Percentiles rank a stretch among this genome's conserved stretches.
phyloP scores from a whole-genome alignment of 305 asterid genomes.

The Plantago lanceolata region DNA sequence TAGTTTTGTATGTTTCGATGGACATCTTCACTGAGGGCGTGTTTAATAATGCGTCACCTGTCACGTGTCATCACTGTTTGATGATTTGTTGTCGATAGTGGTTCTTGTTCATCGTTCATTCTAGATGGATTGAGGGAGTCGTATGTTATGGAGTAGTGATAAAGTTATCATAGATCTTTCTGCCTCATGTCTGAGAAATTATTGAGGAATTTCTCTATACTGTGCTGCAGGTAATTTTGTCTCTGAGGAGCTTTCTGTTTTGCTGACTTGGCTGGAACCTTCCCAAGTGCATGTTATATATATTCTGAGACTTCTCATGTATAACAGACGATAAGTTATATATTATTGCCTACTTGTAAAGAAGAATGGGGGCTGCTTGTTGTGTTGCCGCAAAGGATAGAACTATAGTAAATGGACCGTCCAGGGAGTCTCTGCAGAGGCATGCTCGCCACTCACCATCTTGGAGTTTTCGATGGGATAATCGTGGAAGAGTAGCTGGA shows the following conservation, averaged over 20 bases:
- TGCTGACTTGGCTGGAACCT: no score
- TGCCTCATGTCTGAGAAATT: not conserved
- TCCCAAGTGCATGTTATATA: not conserved
- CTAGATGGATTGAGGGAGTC: conserved; percentile 10
- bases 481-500: conserved; percentile 82
- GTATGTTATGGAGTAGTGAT: conserved; percentile 4
- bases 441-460: conserved; percentile 76
- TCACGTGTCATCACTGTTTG: not conserved
- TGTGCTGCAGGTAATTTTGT: conserved; percentile 31
- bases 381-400: conserved; percentile 79
- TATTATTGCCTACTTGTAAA: conserved; percentile 30
- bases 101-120: conserved; percentile 13
- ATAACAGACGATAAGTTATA: conserved; percentile 23
- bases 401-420: conserved; percentile 46
- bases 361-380: conserved; percentile 93
- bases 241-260: conserved; percentile 4
- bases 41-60: no score
- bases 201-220: conserved; percentile 7
- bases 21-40: not conserved
- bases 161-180: conserved; percentile 2
- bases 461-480: conserved; percentile 98
- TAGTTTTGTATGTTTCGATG: not conserved
- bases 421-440: conserved; percentile 56
- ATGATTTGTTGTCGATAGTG: not conserved
- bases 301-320: conserved; percentile 30